Percentiles rank a stretch among this genome's conserved stretches.
Conservation (phyloP, 495 filamentous ascomycete species). For the Pyrenula massariospora region DNA sequence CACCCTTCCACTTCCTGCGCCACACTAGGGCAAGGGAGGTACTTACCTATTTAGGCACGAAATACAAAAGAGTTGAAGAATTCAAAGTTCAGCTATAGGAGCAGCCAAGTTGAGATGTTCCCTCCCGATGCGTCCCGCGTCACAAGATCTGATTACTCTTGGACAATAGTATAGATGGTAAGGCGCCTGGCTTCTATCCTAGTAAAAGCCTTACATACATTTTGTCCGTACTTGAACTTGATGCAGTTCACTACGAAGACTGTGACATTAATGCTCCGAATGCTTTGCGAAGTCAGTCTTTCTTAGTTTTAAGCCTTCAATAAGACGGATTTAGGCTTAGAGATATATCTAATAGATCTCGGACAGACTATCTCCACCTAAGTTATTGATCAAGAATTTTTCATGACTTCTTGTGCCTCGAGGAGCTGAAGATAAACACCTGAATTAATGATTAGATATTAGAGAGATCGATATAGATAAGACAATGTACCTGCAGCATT, state of each 20-base stretch:
- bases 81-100: no score
- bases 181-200: no score
- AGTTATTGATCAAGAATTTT: constrained; percentile 2
- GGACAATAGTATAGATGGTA: no score
- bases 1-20: no score
- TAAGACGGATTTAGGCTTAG: neutral
- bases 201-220: no score
- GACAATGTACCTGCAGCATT: constrained; percentile 16
- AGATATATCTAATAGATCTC: neutral
- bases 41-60: no score
- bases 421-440: constrained; percentile 17
- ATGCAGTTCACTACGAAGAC: neutral
- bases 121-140: no score
- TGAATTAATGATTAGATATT: neutral
- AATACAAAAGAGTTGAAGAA: no score
- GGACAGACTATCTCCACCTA: neutral
- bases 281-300: neutral
- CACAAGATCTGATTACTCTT: no score
- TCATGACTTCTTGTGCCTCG: constrained; percentile 17
- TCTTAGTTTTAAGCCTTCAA: neutral
- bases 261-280: neutral
- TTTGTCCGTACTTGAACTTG: neutral
- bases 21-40: no score
- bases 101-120: no score
- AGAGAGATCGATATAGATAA: neutral